Conservation (phyloP, 306 rosid species). For the Gastrolobium villosum region DNA sequence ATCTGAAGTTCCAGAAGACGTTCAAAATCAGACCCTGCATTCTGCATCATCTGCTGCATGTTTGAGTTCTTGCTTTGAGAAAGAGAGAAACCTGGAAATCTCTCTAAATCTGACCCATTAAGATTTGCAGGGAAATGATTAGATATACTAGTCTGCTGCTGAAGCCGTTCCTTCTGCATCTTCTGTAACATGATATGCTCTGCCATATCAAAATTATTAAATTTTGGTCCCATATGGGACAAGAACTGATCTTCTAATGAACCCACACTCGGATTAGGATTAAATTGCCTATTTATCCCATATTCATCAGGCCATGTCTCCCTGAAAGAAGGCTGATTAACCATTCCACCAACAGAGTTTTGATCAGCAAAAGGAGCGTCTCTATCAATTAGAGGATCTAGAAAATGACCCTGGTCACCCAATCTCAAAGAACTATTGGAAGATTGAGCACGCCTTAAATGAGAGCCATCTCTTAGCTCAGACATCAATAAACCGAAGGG, state of each 20-base stretch:
- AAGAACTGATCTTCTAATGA: conserved; percentile 58
- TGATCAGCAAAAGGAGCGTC: conserved; percentile 54
- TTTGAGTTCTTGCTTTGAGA: conserved; percentile 58
- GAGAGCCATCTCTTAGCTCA: conserved; percentile 69
- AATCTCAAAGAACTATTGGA: conserved; percentile 59
- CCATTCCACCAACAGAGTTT: conserved; percentile 53
- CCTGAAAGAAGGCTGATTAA: conserved; percentile 55
- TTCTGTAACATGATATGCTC: conserved; percentile 61
- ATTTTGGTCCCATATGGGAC: conserved; percentile 54
- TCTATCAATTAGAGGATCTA: conserved; percentile 57
- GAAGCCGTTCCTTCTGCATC: conserved; percentile 62
- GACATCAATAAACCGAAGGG: conserved; percentile 81
- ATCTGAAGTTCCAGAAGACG: conserved; percentile 56
- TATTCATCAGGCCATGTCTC: conserved; percentile 62
- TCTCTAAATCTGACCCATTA: conserved; percentile 57
- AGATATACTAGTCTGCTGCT: conserved; percentile 55
- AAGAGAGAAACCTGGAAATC: conserved; percentile 56
- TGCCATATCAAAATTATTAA: conserved; percentile 54
- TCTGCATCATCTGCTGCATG: conserved; percentile 59
- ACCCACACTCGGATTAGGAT: conserved; percentile 55
- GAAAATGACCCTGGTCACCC: conserved; percentile 65
- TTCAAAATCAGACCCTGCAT: conserved; percentile 64
- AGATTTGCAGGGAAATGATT: conserved; percentile 55
- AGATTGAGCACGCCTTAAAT: conserved; percentile 63
- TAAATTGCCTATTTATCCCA: conserved; percentile 49